Base-by-base conservation (phyloP, 1,284 basidiomycete genomes). In the Sphagnurus paluster region DNA sequence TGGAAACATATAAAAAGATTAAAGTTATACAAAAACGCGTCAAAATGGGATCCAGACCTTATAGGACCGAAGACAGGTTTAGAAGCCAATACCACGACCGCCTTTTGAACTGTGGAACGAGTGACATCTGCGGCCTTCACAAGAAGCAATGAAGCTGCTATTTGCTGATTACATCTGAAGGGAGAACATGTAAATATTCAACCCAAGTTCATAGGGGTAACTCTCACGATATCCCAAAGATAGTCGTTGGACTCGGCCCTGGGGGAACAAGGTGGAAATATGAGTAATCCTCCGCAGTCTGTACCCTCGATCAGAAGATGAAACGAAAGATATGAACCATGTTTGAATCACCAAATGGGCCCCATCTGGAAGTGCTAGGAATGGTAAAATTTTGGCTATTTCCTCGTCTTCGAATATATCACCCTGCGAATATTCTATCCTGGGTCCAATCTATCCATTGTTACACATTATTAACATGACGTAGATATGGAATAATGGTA, bases 331-430 rank as follows among this genome's bases (percentile, higher is more conserved):
- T 23, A 34, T 33, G 23, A 43, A 62, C 73, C n/a, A n/a, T n/a
- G n/a, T n/a, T n/a, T n/a, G n/a, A n/a, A n/a, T 53, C 58, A 94
- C 92, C 54, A 98, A 68, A 68, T 99, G 96, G 10, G 95, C 94
- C 21, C 96, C 96, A 60, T 99, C 97, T 0, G 96, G 96, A 16
- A 99, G 77, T 0, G 96, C 97, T n/a, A 99, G 77, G 70, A 99
- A 99, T 0, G 96, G 96, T 14, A 99, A 72, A 33, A 93, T 84
- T 60, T 87, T 86, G 29, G 76, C 72, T 37, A 96, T 76, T 58
- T 90, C 89, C 52, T 91, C 87, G 59, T 96, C 85, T 25, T 89
- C 79, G 50, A 87, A 82, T 33, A 95, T 76, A 1, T 78, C 76
- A 3, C 84, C 83, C 54, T 76, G 69, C 44, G 76, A 72, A 64